Conservation (phyloP, 2,329 filamentous ascomycete species). For the Mycosphaerella sp. region DNA sequence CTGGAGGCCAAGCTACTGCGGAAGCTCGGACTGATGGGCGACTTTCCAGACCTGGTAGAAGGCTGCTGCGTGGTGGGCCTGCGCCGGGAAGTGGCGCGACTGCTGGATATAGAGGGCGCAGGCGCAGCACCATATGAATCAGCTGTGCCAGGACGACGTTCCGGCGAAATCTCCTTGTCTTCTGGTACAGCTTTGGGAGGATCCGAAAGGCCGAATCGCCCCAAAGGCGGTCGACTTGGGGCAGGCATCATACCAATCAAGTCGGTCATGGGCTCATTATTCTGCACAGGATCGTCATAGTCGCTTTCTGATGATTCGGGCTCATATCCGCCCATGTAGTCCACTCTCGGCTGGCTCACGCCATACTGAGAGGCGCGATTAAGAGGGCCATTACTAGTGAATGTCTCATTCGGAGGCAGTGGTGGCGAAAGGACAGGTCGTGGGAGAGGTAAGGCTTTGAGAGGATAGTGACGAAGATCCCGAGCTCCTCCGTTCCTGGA, state of each 20-base stretch:
- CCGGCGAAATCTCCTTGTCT: slow-evolving; percentile 33
- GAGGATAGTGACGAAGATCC: slow-evolving; percentile 25
- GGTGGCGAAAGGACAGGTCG: slow-evolving; percentile 29
- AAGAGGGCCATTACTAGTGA: slow-evolving; percentile 28
- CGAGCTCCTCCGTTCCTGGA: slow-evolving; percentile 21
- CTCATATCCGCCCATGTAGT: slow-evolving; percentile 11
- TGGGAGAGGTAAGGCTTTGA: slow-evolving; percentile 32
- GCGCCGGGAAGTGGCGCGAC: slow-evolving; percentile 24
- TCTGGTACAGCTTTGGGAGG: slow-evolving; percentile 33
- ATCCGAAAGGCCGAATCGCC: slow-evolving; percentile 28
- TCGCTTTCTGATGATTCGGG: slow-evolving; percentile 28
- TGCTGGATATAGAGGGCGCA: slow-evolving; percentile 31
- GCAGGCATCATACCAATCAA: slow-evolving; percentile 25
- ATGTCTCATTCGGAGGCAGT: slow-evolving; percentile 22
- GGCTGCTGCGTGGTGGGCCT: slow-evolving; percentile 16
- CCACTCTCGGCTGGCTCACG: slow-evolving; percentile 27
- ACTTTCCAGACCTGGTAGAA: slow-evolving; percentile 19
- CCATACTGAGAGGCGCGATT: slow-evolving; percentile 33
- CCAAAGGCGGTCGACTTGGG: slow-evolving; percentile 24
- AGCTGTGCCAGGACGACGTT: slow-evolving; percentile 28
- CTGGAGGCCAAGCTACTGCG: slow-evolving; percentile 50
- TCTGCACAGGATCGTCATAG: slow-evolving; percentile 20
- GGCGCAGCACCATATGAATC: slow-evolving; percentile 30
- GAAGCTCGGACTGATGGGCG: slow-evolving; percentile 58
- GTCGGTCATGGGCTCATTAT: slow-evolving; percentile 24